Evolutionary conservation across 257 asterid genomes (phyloP), one percentile per base, ranked within the genome.

Genomic region (Nicotiana benthamiana): DNA sequence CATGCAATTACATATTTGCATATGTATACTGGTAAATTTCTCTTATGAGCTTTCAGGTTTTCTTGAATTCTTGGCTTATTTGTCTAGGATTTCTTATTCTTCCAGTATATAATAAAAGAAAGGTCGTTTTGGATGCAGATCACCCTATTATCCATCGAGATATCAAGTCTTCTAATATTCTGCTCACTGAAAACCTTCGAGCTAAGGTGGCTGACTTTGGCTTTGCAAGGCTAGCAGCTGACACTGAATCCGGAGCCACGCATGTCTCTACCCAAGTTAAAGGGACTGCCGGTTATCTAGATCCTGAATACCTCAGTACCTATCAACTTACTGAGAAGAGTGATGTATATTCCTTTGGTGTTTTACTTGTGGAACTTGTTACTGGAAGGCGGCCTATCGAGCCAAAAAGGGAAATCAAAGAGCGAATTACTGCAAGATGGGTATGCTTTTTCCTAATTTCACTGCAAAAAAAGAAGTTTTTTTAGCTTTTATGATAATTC

Each of bases 121-220:
- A 74, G 57, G 28, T 80, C 79, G n/a, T 18, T 79, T 84, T 54
- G 28, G 57, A 6, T 89, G 90, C 90, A 96, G 98, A 96, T 81
- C 97, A 90, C 80, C 98, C 99, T 18, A 92, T 96, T 82, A 94
- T 96, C 82, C 99, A 96, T 79, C 87, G 99, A 87, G 99, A 96
- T 88, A 94, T 96, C 79, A 96, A 96, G 86, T 96, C 99, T 40
- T 96, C 99, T 65, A 96, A 96, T 89, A 96, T 96, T 83, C 96
- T 96, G 68, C 91, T 96, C 80, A 96, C 97, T 22, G 97, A 92
- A 52, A 90, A 87, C 34, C 87, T 90, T 82, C 90, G 98, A 66
- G 99, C 98, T 78, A 96, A 96, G 90, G 99, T 96, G 61, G 98
- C 99, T 0, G 99, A 96, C 83, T 96, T 96, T 81, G 99, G 99